phyloP scores from a whole-genome alignment of 176 grass and related monocot species.

The Microstegium vimineum region DNA sequence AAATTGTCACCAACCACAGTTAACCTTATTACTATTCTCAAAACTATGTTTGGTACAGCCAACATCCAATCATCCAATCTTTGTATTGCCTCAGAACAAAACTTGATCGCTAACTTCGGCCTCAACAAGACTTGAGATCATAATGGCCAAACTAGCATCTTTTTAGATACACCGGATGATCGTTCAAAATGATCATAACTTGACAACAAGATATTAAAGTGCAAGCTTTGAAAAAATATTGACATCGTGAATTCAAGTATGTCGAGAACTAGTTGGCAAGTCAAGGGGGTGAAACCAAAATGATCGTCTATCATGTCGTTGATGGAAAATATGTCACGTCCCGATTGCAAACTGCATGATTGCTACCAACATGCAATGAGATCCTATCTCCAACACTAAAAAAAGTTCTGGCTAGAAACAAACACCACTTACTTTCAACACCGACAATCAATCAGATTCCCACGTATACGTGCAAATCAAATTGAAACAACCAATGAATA shows the following conservation, averaged over 20 bases:
- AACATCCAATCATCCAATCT: no score
- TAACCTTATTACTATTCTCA: no score
- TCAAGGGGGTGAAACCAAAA: no score
- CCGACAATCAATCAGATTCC: not conserved
- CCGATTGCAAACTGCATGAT: not conserved
- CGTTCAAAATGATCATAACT: not conserved
- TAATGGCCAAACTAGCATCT: no score
- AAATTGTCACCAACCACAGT: no score
- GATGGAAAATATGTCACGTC: no score
- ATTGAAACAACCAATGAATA: not conserved
- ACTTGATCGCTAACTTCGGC: no score
- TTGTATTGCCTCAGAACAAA: no score
- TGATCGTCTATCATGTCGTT: no score
- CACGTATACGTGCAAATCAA: not conserved
- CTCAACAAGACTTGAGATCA: no score
- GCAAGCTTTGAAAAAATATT: not conserved
- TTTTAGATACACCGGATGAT: not conserved
- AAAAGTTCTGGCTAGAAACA: not conserved
- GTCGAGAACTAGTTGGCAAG: not conserved
- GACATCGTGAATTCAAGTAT: not conserved
- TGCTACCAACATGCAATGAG: not conserved
- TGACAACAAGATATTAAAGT: not conserved
- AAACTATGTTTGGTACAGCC: no score
- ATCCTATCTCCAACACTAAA: not conserved
- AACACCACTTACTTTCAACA: not conserved